Conservation (phyloP, 306 rosid species). For the Arachis hypogaea region DNA sequence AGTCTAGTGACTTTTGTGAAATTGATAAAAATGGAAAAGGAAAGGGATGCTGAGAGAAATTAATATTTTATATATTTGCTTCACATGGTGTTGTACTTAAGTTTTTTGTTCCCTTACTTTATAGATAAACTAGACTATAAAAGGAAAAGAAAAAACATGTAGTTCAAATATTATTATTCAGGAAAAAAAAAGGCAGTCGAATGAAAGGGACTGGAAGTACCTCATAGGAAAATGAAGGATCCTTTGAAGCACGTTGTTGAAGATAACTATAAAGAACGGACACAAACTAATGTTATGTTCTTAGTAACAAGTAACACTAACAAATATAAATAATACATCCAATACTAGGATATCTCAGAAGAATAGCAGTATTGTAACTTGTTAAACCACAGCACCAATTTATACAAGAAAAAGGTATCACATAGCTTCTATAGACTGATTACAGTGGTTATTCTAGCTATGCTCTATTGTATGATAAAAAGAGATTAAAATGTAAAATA, state of each 20-base stretch:
- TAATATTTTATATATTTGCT: background rate
- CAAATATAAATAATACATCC: slow-evolving; percentile 33
- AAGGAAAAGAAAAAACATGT: no score
- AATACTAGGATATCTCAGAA: slow-evolving; percentile 1
- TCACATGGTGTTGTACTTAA: slow-evolving; percentile 3
- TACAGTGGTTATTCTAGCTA: background rate
- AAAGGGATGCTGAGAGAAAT: background rate
- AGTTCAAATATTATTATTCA: no score
- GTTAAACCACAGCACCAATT: slow-evolving; percentile 8
- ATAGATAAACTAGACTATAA: no score
- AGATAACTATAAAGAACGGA: slow-evolving; percentile 73
- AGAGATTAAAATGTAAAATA: slow-evolving; percentile 29
- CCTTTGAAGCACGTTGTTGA: slow-evolving; percentile 74
- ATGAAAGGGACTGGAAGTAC: slow-evolving; percentile 52
- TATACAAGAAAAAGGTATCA: slow-evolving; percentile 9
- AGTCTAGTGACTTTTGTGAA: background rate
- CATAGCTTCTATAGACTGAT: background rate
- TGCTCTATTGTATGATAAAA: background rate
- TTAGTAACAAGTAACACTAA: slow-evolving; percentile 27
- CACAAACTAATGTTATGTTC: slow-evolving; percentile 28
- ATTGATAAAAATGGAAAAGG: no score
- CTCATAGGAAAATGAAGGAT: slow-evolving; percentile 87
- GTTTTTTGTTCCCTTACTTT: background rate
- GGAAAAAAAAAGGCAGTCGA: background rate
- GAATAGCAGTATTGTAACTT: slow-evolving; percentile 1